Percentiles rank a stretch among this genome's conserved stretches.
Conservation (phyloP, 2,329 filamentous ascomycete genomes). For the Cercospora brassicicola region DNA sequence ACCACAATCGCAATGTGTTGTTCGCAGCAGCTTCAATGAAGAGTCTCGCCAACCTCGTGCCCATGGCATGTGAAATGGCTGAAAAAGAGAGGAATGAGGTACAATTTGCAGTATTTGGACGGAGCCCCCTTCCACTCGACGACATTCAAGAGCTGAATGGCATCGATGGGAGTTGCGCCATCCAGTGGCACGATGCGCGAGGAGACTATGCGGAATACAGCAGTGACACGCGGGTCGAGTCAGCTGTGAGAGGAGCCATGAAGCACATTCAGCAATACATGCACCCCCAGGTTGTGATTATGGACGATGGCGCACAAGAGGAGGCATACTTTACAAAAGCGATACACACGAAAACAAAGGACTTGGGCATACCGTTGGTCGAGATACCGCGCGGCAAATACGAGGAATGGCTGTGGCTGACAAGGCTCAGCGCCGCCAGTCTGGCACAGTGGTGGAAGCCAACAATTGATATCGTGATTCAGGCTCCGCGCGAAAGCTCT, state of each 20-base stretch:
- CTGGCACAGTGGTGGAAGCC: slow-evolving; percentile 75
- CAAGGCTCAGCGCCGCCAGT: slow-evolving; percentile 71
- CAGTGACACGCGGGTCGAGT: slow-evolving; percentile 67
- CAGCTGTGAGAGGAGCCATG: slow-evolving; percentile 64
- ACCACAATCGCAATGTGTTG: slow-evolving; percentile 68
- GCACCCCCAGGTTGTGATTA: slow-evolving; percentile 72
- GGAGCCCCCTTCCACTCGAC: slow-evolving; percentile 66
- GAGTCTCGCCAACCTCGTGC: slow-evolving; percentile 71
- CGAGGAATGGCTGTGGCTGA: slow-evolving; percentile 72
- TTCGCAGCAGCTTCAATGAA: slow-evolving; percentile 75
- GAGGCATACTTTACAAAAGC: slow-evolving; percentile 66
- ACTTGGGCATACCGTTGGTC: slow-evolving; percentile 64
- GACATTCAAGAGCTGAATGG: slow-evolving; percentile 76
- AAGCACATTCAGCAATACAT: slow-evolving; percentile 71
- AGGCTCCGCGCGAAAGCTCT: slow-evolving; percentile 68
- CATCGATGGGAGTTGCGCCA: slow-evolving; percentile 65
- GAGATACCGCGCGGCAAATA: slow-evolving; percentile 66
- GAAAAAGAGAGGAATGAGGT: slow-evolving; percentile 67
- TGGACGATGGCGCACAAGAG: slow-evolving; percentile 68
- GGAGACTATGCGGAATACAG: slow-evolving; percentile 71
- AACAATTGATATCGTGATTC: slow-evolving; percentile 78
- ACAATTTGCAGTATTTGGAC: slow-evolving; percentile 77
- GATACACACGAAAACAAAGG: slow-evolving; percentile 56
- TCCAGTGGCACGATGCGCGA: slow-evolving; percentile 71
- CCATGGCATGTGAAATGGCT: slow-evolving; percentile 86